Evolutionary conservation across 495 filamentous ascomycete species (phyloP), one percentile per base, ranked within the genome.

Genomic region (Aspergillus cavernicola): DNA sequence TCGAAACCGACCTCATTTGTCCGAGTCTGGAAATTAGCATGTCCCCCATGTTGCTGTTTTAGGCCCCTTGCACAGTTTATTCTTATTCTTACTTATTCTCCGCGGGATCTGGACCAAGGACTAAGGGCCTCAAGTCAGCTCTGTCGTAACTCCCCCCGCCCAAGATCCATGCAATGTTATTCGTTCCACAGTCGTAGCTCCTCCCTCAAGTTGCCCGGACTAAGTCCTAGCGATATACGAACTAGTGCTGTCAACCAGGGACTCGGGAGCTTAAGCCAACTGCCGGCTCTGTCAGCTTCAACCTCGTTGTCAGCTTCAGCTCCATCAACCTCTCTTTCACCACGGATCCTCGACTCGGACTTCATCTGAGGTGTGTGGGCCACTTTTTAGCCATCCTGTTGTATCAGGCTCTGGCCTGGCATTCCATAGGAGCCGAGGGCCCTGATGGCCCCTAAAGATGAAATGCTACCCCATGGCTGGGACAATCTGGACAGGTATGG

Each of bases 361-460:
- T n/a, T n/a, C n/a, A n/a, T n/a, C n/a, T 44, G 33, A 48, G 16
- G 54, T 24, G 50, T 50, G 56, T 48, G 50, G 60, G 55, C 43
- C 46, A 46, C 24, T 39, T n/a, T 18, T 38, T 8, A 31, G 29
- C 24, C 47, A 28, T 23, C 35, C 47, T 44, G 51, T 57, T 44
- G 15, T 41, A 23, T 39, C 43, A 42, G 36, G 18, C 29, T 53
- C 52, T 53, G 50, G 31, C 29, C 62, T 64, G 65, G 64, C 70
- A 74, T 70, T 69, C 69, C 61, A 53, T 52, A 44, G 35, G 24
- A 29, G 39, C 38, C 59, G 42, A 64, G 68, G 74, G 74, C 66
- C 68, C 40, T 59, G 52, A 77, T 77, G 74, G 71, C 69, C 72
- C 72, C 70, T 61, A 73, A 72, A 64, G 74, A 75, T 66, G 73